phyloP scores from a whole-genome alignment of 169 alveolate species.

The Toxoplasma gondii region DNA sequence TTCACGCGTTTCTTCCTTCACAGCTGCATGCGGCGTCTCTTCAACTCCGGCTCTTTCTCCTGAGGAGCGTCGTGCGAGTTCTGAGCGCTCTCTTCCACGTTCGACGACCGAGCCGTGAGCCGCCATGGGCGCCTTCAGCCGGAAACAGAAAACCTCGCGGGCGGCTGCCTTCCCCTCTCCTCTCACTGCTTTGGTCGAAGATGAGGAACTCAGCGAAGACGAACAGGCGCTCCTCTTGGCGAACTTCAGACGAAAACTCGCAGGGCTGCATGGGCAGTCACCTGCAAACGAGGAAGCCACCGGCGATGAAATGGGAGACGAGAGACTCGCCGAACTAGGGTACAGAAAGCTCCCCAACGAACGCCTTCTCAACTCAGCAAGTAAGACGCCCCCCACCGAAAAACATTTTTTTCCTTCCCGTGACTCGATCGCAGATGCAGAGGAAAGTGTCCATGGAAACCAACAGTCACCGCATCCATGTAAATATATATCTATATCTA shows the following conservation, averaged over 20 bases:
- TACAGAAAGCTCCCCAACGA: constrained; percentile 40
- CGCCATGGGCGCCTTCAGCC: background rate
- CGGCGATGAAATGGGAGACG: constrained; percentile 20
- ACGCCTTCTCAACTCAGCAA: background rate
- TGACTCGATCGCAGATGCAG: too few species aligned
- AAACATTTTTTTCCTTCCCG: too few species aligned
- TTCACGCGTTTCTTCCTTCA: too few species aligned
- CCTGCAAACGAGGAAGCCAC: background rate
- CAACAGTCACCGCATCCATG: too few species aligned
- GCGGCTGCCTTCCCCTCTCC: background rate
- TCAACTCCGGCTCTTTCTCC: too few species aligned
- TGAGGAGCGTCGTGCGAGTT: background rate
- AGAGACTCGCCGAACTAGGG: constrained; percentile 31
- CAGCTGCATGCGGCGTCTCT: too few species aligned
- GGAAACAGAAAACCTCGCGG: background rate
- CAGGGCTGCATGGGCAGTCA: background rate
- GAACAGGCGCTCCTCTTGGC: constrained; percentile 56
- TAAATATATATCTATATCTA: too few species aligned
- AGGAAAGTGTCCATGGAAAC: too few species aligned
- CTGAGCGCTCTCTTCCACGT: too few species aligned
- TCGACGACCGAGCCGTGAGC: too few species aligned
- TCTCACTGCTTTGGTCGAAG: background rate
- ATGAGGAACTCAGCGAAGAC: constrained; percentile 41
- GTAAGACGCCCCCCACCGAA: background rate
- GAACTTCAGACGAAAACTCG: constrained; percentile 11